Evolutionary conservation across 257 asterid genomes (phyloP).

Genomic region (Nicotiana benthamiana): DNA sequence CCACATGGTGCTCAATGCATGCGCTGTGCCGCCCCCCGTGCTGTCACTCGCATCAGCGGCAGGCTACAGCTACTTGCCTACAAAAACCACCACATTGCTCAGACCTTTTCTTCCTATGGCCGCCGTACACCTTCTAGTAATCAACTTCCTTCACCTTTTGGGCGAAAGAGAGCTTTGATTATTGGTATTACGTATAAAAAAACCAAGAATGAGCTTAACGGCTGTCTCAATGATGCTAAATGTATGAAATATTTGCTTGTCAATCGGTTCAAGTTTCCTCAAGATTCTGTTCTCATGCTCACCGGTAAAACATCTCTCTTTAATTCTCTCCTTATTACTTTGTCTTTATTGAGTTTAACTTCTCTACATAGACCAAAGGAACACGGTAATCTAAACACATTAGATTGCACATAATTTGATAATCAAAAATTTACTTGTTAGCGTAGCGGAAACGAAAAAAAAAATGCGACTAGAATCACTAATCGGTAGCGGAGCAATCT

Average conservation of each 20-base stretch:
- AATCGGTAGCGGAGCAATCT: too few species aligned
- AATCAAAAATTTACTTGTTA: too few species aligned
- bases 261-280: slow-evolving; percentile 61
- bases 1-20: slow-evolving; percentile 70
- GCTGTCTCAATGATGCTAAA: slow-evolving; percentile 84
- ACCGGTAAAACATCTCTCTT: slow-evolving; percentile 42
- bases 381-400: too few species aligned
- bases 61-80: not conserved
- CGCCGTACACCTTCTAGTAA: slow-evolving; percentile 12
- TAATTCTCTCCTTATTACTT: too few species aligned
- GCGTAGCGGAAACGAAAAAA: too few species aligned
- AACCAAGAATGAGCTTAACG: slow-evolving; percentile 56
- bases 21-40: slow-evolving; percentile 68
- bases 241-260: slow-evolving; percentile 67
- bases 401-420: too few species aligned
- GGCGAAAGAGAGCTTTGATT: slow-evolving; percentile 78
- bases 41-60: slow-evolving; percentile 41
- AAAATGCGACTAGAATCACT: too few species aligned
- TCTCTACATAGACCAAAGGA: too few species aligned
- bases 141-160: slow-evolving; percentile 24
- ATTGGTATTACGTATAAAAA: slow-evolving; percentile 61
- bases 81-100: slow-evolving; percentile 1
- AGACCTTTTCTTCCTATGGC: slow-evolving; percentile 17
- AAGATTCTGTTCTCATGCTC: slow-evolving; percentile 75
- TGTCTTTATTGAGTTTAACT: too few species aligned